Evolutionary conservation across 306 rosid species (phyloP).

Genomic region (Prosopis cineraria): DNA sequence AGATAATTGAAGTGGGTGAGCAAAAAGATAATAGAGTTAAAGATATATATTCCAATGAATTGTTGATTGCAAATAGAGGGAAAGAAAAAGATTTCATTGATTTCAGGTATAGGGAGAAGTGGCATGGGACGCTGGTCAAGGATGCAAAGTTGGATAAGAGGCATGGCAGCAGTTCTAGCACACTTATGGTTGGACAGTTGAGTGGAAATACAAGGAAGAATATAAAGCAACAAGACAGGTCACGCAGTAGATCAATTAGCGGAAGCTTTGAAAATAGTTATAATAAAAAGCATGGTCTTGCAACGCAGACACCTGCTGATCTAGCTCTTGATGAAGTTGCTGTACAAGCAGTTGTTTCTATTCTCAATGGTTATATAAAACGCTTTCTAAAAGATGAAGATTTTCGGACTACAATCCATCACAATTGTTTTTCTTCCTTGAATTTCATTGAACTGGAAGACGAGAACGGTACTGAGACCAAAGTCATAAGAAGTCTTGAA

Average conservation of each 20-base stretch:
- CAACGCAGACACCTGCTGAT: constrained; percentile 20
- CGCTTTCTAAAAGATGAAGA: constrained; percentile 64
- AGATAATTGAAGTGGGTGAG: constrained; percentile 29
- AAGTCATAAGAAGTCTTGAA: constrained; percentile 63
- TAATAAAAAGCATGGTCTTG: constrained; percentile 21
- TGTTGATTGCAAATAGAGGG: constrained; percentile 23
- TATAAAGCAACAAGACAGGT: neutral
- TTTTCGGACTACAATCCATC: constrained; percentile 51
- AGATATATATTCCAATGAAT: constrained; percentile 16
- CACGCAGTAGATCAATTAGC: constrained; percentile 23
- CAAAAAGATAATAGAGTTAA: neutral
- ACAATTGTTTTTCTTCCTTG: constrained; percentile 59
- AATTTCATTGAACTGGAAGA: constrained; percentile 43
- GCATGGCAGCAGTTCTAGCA: constrained; percentile 25
- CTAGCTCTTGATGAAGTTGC: constrained; percentile 51
- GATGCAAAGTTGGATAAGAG: constrained; percentile 13
- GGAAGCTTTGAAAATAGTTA: constrained; percentile 26
- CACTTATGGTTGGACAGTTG: constrained; percentile 15
- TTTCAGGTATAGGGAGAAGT: constrained; percentile 3
- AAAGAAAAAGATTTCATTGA: constrained; percentile 32
- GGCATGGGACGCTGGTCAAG: constrained; percentile 10
- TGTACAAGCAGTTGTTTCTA: constrained; percentile 70
- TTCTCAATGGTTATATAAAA: constrained; percentile 62
- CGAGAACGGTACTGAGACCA: constrained; percentile 45
- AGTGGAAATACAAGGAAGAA: constrained; percentile 24